Conservation (phyloP, 2,329 filamentous ascomycete species). For the Talaromyces sp. region DNA sequence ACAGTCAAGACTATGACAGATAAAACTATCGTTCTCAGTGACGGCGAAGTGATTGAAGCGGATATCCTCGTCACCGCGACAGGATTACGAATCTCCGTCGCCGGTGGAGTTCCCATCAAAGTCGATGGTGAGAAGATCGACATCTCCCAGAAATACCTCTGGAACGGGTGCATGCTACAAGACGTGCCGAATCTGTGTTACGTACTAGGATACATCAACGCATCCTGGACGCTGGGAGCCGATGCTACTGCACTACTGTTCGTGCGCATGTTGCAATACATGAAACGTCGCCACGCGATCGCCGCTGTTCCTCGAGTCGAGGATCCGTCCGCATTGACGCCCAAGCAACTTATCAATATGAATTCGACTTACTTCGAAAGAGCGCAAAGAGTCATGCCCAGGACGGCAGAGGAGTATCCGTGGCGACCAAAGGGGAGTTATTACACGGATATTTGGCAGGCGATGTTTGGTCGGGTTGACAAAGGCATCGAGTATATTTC, state of each 20-base stretch:
- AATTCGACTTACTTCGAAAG: slow-evolving; percentile 41
- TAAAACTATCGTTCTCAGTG: slow-evolving; percentile 48
- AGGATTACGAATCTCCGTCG: slow-evolving; percentile 41
- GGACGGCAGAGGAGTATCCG: slow-evolving; percentile 37
- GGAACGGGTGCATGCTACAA: slow-evolving; percentile 45
- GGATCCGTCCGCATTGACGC: slow-evolving; percentile 21
- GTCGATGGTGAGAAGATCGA: slow-evolving; percentile 39
- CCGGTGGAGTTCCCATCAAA: slow-evolving; percentile 33
- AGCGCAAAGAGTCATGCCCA: slow-evolving; percentile 34
- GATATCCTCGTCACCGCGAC: slow-evolving; percentile 47
- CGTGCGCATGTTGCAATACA: slow-evolving; percentile 33
- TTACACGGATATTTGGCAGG: slow-evolving; percentile 37
- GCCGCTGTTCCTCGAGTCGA: slow-evolving; percentile 32
- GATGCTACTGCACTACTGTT: slow-evolving; percentile 43
- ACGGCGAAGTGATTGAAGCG: slow-evolving; percentile 39
- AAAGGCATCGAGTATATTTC: slow-evolving; percentile 30
- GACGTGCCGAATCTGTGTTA: slow-evolving; percentile 43
- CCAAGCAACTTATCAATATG: slow-evolving; percentile 31
- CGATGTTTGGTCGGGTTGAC: slow-evolving; percentile 35
- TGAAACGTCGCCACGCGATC: slow-evolving; percentile 28
- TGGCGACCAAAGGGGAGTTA: slow-evolving; percentile 42
- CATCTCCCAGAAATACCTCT: slow-evolving; percentile 37
- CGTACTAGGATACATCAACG: slow-evolving; percentile 44
- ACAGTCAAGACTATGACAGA: slow-evolving; percentile 51
- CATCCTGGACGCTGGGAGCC: slow-evolving; percentile 45